phyloP scores from a whole-genome alignment of 371 early-diverging fungal species.

The Zychaea mexicana region DNA sequence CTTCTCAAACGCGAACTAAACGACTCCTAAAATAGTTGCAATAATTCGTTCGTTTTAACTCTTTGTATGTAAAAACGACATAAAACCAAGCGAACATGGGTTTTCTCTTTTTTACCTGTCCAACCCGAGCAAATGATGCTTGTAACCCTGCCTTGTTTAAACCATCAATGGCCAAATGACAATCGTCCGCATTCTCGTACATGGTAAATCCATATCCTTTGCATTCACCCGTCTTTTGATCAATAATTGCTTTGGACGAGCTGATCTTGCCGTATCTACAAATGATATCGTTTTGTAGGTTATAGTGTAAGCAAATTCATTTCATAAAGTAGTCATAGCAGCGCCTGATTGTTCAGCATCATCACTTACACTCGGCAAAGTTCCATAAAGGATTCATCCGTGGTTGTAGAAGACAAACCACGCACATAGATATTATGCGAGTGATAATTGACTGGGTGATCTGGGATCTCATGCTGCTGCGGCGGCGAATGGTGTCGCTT shows the following conservation, averaged over 20 bases:
- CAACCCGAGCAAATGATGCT: slow-evolving; percentile 77
- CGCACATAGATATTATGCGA: slow-evolving; percentile 83
- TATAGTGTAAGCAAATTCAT: not conserved
- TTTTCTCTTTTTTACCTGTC: slow-evolving; percentile 38
- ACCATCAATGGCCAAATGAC: slow-evolving; percentile 71
- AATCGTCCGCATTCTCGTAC: slow-evolving; percentile 75
- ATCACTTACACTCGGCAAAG: slow-evolving; percentile 63
- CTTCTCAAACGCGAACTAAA: slow-evolving; percentile 76
- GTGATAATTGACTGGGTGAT: slow-evolving; percentile 29
- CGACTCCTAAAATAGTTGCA: slow-evolving; percentile 75
- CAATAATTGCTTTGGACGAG: slow-evolving; percentile 86
- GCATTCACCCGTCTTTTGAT: slow-evolving; percentile 79
- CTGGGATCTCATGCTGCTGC: slow-evolving; percentile 15
- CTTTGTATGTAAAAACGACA: not conserved
- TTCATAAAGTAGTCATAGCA: too few species aligned
- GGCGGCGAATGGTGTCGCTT: slow-evolving; percentile 16
- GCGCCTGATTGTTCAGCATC: not conserved
- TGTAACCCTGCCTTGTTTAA: slow-evolving; percentile 68
- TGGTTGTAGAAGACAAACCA: slow-evolving; percentile 71
- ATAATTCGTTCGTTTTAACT: too few species aligned
- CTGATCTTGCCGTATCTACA: slow-evolving; percentile 79
- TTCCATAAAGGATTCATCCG: slow-evolving; percentile 72
- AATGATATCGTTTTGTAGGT: too few species aligned
- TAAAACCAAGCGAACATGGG: not conserved
- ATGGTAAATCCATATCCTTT: slow-evolving; percentile 93